These are phyloP conservation scores for Fusarium duplospermum DNA, from an alignment of 2,329 filamentous ascomycete species.

Conservation along the genomic window DNA sequence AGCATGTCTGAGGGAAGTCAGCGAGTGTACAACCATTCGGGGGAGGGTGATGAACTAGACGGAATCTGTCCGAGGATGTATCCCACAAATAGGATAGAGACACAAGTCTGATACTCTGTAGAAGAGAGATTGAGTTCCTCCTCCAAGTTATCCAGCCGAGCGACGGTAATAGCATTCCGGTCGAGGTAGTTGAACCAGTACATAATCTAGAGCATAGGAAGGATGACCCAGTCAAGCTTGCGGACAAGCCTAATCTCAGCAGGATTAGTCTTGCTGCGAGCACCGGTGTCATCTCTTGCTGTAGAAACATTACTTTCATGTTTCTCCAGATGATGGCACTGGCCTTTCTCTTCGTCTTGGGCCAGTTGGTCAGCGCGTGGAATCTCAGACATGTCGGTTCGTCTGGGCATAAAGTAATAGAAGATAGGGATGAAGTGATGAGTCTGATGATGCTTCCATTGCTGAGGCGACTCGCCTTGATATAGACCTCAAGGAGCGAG, in stretches of 20 bases:
- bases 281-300: conserved; percentile 21
- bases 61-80: conserved; percentile 56
- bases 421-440: neutral
- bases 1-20: conserved; percentile 48
- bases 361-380: neutral
- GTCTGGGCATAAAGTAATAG: too few species aligned
- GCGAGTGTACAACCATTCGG: neutral
- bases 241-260: conserved; percentile 33
- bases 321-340: conserved; percentile 19
- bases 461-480: neutral
- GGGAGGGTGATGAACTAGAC: conserved; percentile 36
- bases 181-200: conserved; percentile 61
- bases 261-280: conserved; percentile 33
- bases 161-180: conserved; percentile 60
- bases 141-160: conserved; percentile 48
- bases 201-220: conserved; percentile 51
- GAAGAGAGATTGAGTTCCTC: conserved; percentile 41
- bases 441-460: neutral
- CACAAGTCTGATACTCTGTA: conserved; percentile 44
- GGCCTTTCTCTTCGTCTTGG: conserved; percentile 23
- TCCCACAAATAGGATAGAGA: conserved; percentile 52
- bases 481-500: conserved; percentile 5
- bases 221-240: conserved; percentile 33
- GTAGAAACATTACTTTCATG: conserved; percentile 14
- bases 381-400: neutral